Evolutionary conservation across 169 alveolate genomes (phyloP).

Genomic region (Plasmodium blacklocki): DNA sequence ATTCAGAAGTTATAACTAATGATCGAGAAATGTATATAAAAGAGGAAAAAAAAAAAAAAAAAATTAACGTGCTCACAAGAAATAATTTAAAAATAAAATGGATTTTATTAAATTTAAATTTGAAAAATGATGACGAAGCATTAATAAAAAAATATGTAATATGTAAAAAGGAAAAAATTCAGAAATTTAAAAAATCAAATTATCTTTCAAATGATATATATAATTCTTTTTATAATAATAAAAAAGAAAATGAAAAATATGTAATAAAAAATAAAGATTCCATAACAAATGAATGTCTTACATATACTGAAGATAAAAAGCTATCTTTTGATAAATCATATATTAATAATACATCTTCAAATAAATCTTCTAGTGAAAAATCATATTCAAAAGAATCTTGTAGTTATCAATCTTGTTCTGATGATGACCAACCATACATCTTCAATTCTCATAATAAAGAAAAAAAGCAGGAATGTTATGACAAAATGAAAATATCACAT

Average conservation of each 20-base stretch:
- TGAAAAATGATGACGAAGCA: constrained; percentile 61
- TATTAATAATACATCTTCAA: too few species aligned
- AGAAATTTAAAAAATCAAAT: constrained; percentile 19
- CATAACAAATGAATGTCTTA: neutral
- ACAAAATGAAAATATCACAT: too few species aligned
- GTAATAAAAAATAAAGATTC: neutral
- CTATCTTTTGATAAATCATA: too few species aligned
- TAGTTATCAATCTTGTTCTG: too few species aligned
- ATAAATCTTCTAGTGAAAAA: too few species aligned
- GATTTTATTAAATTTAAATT: constrained; percentile 56
- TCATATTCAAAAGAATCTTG: too few species aligned
- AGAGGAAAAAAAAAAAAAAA: constrained; percentile 32
- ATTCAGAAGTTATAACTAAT: constrained; percentile 40
- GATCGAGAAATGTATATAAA: constrained; percentile 2
- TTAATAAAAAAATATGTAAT: constrained; percentile 55
- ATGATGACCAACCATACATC: too few species aligned
- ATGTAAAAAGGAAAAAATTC: constrained; percentile 15
- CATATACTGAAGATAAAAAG: too few species aligned
- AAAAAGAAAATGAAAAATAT: neutral
- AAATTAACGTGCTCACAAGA: neutral
- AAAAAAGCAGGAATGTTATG: too few species aligned
- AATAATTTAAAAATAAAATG: constrained; percentile 68
- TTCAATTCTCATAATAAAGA: too few species aligned
- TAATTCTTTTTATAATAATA: constrained; percentile 3
- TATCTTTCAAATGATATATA: neutral